Percentiles rank a stretch among this genome's conserved stretches.
Conservation (phyloP, 2,329 filamentous ascomycete species). For the Trichoderma sp. region DNA sequence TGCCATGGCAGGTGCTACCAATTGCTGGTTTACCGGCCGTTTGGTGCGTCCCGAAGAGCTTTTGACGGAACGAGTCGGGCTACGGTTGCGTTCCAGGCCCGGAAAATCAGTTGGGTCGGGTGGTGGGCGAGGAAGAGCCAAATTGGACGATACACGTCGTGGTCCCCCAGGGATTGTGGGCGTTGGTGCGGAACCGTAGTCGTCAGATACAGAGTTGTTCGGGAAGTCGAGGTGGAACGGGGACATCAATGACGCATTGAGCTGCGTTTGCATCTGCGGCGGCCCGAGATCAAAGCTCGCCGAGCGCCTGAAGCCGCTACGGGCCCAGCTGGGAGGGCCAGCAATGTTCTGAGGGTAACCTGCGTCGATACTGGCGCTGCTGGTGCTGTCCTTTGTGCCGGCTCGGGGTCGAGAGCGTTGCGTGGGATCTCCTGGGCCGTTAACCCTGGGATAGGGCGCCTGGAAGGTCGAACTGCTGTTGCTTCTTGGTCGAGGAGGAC, state of each 20-base stretch:
- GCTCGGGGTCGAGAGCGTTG: constrained; percentile 52
- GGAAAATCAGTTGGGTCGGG: constrained; percentile 40
- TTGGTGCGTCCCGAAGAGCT: constrained; percentile 42
- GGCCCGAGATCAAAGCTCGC: constrained; percentile 70
- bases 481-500: constrained; percentile 56
- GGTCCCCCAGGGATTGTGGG: constrained; percentile 82
- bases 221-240: constrained; percentile 51
- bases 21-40: constrained; percentile 29
- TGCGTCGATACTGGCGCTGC: constrained; percentile 63
- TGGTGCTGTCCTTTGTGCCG: constrained; percentile 72
- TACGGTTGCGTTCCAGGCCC: constrained; percentile 53
- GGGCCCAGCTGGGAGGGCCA: constrained; percentile 57
- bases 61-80: constrained; percentile 54
- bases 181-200: constrained; percentile 78
- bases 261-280: constrained; percentile 28
- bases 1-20: constrained; percentile 31
- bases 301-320: constrained; percentile 53
- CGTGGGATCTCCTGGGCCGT: constrained; percentile 56
- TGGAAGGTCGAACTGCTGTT: constrained; percentile 77
- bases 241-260: constrained; percentile 28
- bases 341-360: constrained; percentile 55
- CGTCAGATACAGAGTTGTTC: constrained; percentile 47
- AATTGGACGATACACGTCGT: constrained; percentile 46
- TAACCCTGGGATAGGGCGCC: constrained; percentile 57
- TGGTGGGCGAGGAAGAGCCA: constrained; percentile 37